A percentile compares a stretch with the other conserved stretches of the same genome.
phyloP scores from a whole-genome alignment of 2,329 filamentous ascomycete species.

The Cladosporium sp. region DNA sequence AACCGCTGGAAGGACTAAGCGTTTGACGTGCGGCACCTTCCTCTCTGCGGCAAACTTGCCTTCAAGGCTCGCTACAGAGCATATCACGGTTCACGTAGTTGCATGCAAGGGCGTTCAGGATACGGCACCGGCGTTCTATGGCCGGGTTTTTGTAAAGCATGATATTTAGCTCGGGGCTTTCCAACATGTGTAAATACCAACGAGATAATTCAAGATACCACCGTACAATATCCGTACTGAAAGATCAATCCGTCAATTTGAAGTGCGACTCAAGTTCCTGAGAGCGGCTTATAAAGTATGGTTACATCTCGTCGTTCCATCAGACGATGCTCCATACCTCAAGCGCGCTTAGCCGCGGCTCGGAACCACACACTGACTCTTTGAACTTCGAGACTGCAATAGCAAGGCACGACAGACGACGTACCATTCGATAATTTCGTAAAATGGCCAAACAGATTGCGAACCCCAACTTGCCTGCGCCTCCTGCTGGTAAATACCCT shows the following conservation, averaged over 20 bases:
- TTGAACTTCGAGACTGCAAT: no score
- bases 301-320: no score
- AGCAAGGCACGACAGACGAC: no score
- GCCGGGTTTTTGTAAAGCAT: slow-evolving; percentile 9
- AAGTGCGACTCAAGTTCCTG: no score
- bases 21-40: neutral
- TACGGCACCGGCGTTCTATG: slow-evolving; percentile 1
- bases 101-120: slow-evolving; percentile 6
- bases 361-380: no score
- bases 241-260: no score
- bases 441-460: slow-evolving; percentile 25
- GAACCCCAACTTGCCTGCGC: slow-evolving; percentile 29
- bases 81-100: neutral
- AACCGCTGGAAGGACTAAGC: slow-evolving; percentile 53
- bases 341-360: no score
- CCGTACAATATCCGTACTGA: no score
- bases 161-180: neutral
- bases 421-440: no score
- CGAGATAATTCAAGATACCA: neutral
- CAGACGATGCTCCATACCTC: no score
- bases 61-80: no score
- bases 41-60: neutral
- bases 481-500: slow-evolving; percentile 56
- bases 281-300: no score
- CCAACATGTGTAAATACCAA: neutral